A percentile compares a stretch with the other conserved stretches of the same genome.
Evolutionary conservation across 2,329 filamentous ascomycete genomes (phyloP).

Genomic region (Conoideocrella luteorostrata): DNA sequence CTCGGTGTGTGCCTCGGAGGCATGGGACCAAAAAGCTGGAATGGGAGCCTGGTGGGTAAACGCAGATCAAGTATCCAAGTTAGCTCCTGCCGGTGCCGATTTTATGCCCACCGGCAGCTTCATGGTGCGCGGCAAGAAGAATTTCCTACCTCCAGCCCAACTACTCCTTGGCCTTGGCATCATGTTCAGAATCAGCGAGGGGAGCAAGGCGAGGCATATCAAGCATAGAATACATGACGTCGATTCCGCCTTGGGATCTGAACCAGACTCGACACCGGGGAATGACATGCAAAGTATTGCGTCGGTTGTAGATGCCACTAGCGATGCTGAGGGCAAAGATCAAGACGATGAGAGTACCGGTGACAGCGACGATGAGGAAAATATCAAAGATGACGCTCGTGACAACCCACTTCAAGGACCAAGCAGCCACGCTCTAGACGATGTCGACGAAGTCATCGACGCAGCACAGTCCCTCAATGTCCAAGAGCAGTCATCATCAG

Average conservation of each 20-base stretch:
- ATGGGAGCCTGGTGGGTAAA: constrained; percentile 97
- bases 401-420: constrained; percentile 32
- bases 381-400: constrained; percentile 21
- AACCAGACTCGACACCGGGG: constrained; percentile 10
- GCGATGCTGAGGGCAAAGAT: constrained; percentile 18
- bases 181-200: constrained; percentile 82
- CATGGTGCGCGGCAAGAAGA: constrained; percentile 78
- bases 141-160: constrained; percentile 81
- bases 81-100: constrained; percentile 69
- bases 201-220: constrained; percentile 73
- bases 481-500: constrained; percentile 11
- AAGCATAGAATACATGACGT: constrained; percentile 50
- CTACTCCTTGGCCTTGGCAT: constrained; percentile 82
- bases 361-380: constrained; percentile 21
- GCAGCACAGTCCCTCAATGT: constrained; percentile 19
- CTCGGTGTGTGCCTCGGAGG: constrained; percentile 76
- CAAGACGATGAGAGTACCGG: constrained; percentile 18
- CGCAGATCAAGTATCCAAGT: constrained; percentile 85
- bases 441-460: constrained; percentile 19
- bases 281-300: constrained; percentile 10
- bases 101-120: constrained; percentile 75
- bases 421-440: constrained; percentile 17
- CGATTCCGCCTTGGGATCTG: constrained; percentile 11
- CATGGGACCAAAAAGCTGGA: constrained; percentile 93
- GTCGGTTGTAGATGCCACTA: constrained; percentile 19